These are phyloP conservation scores for Garcia nutans DNA, from an alignment of 345 rosid species.

Conservation along the genomic window DNA sequence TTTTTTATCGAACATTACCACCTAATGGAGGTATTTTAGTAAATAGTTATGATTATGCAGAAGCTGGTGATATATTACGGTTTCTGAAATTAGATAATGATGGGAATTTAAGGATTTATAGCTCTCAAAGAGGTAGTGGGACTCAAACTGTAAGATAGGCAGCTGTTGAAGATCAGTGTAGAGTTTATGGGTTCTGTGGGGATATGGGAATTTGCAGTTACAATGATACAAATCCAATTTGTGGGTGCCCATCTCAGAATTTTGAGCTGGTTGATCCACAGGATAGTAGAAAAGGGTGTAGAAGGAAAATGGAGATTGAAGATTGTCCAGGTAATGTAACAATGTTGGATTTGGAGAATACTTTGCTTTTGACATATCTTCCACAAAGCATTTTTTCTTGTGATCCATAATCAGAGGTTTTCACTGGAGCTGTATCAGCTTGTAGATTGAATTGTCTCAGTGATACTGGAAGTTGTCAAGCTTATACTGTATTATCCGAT, in stretches of 20 bases:
- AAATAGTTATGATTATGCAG: slow-evolving; percentile 55
- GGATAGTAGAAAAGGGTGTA: slow-evolving; percentile 57
- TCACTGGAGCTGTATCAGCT: slow-evolving; percentile 42
- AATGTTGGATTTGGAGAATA: slow-evolving; percentile 51
- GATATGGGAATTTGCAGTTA: slow-evolving; percentile 62
- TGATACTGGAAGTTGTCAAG: slow-evolving; percentile 38
- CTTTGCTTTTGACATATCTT: slow-evolving; percentile 50
- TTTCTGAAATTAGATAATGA: slow-evolving; percentile 54
- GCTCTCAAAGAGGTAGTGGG: slow-evolving; percentile 37
- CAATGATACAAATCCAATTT: slow-evolving; percentile 38
- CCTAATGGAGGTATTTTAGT: slow-evolving; percentile 31
- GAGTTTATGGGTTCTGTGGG: slow-evolving; percentile 65
- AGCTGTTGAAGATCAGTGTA: slow-evolving; percentile 61
- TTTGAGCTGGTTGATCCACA: slow-evolving; percentile 49
- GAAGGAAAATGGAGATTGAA: slow-evolving; percentile 47
- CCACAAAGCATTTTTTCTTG: slow-evolving; percentile 7
- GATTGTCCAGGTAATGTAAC: slow-evolving; percentile 51
- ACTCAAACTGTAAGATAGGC: slow-evolving; percentile 40
- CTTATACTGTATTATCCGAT: slow-evolving; percentile 55
- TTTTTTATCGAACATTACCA: slow-evolving; percentile 29
- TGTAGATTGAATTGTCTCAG: slow-evolving; percentile 55
- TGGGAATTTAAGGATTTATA: slow-evolving; percentile 66
- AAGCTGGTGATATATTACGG: slow-evolving; percentile 48
- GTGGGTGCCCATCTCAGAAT: slow-evolving; percentile 64
- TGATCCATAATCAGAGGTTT: slow-evolving; percentile 21